A percentile compares a stretch with the other conserved stretches of the same genome.
Conservation (phyloP, 495 filamentous ascomycete genomes). For the Penicillium coffeae region DNA sequence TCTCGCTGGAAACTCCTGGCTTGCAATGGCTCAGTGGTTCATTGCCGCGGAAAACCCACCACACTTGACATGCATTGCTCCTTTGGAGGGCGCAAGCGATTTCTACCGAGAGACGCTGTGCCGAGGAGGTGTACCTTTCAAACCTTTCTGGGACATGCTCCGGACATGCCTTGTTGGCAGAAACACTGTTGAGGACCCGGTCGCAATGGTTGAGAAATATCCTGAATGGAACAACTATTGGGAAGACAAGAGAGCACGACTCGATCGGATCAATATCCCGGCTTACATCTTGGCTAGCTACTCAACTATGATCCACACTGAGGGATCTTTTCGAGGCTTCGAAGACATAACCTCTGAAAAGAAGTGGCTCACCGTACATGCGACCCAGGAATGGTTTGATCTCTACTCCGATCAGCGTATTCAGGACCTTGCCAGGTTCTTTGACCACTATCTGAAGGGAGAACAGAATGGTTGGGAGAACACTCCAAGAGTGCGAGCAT, state of each 20-base stretch:
- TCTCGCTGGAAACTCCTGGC: slow-evolving; percentile 22
- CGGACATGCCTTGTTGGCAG: no score
- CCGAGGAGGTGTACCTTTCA: slow-evolving; percentile 14
- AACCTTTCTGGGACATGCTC: neutral
- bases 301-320: slow-evolving; percentile 6
- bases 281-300: slow-evolving; percentile 21
- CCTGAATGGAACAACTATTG: slow-evolving; percentile 19
- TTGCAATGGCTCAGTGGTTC: slow-evolving; percentile 33
- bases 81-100: slow-evolving; percentile 38
- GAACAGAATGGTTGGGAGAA: neutral
- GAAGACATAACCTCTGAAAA: neutral
- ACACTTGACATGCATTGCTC: slow-evolving; percentile 35
- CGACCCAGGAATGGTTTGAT: slow-evolving; percentile 2
- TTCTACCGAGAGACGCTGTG: slow-evolving; percentile 25
- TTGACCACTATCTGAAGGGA: neutral
- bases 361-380: neutral
- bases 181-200: no score
- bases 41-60: slow-evolving; percentile 31
- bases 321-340: slow-evolving; percentile 1
- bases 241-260: slow-evolving; percentile 17
- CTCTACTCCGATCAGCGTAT: neutral
- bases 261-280: slow-evolving; percentile 15
- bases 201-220: neutral
- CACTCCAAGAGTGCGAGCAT: neutral
- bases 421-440: neutral